These are phyloP conservation scores for Suhomyces xylopsoci DNA, from an alignment of 805 yeast species.

Conservation along the genomic window DNA sequence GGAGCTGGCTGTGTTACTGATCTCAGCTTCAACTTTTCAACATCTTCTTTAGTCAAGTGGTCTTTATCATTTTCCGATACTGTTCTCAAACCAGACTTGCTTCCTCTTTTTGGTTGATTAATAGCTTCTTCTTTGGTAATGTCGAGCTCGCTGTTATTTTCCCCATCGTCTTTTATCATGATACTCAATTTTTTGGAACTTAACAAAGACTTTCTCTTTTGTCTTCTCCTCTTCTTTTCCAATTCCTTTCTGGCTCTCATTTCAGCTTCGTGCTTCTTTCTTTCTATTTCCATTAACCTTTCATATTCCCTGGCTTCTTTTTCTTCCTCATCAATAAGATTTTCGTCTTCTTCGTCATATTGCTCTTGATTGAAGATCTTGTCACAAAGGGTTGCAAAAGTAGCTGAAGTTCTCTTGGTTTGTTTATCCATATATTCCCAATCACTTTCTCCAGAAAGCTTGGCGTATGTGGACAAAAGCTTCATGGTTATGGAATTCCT, in stretches of 20 bases:
- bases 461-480: constrained; percentile 69
- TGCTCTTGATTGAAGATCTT: constrained; percentile 69
- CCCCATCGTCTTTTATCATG: constrained; percentile 32
- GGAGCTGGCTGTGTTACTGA: constrained; percentile 44
- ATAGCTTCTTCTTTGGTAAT: constrained; percentile 24
- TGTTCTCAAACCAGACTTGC: constrained; percentile 29
- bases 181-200: constrained; percentile 37
- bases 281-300: constrained; percentile 44
- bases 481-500: constrained; percentile 73
- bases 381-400: constrained; percentile 75
- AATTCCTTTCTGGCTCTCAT: constrained; percentile 44
- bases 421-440: constrained; percentile 71
- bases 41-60: constrained; percentile 44
- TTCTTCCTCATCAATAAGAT: constrained; percentile 41
- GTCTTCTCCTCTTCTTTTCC: constrained; percentile 44
- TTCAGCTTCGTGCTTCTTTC: constrained; percentile 53
- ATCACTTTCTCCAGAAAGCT: constrained; percentile 58
- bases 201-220: constrained; percentile 38
- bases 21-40: constrained; percentile 44
- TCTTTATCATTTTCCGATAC: constrained; percentile 31
- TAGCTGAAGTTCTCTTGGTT: constrained; percentile 72
- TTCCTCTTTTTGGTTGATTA: constrained; percentile 36
- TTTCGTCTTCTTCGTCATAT: constrained; percentile 48
- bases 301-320: constrained; percentile 44
- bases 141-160: constrained; percentile 17